Base-by-base conservation (phyloP, 208 protist species). In the Crithidia bombi region DNA sequence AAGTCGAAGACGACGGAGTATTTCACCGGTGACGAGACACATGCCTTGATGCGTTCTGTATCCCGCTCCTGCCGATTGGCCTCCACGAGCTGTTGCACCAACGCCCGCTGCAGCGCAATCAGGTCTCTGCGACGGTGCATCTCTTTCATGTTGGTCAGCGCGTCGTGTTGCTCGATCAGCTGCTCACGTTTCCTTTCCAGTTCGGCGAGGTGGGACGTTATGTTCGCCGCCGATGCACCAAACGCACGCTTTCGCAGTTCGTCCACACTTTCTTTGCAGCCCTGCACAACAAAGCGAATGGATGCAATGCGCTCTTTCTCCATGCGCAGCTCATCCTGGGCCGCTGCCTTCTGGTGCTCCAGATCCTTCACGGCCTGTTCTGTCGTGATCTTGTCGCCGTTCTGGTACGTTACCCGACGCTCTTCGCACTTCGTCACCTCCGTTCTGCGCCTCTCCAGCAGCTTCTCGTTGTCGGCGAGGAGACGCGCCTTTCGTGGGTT, bases 1-100 rank as follows among this genome's bases (percentile, higher is more conserved):
- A 90, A 77, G 69, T 97, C 93, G 62, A 97, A 92, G 44, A 97
- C 87, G n/a, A 96, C 75, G 46, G 73, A 86, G 67, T 89, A 94
- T 61, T 59, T 75, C 35, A 21, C 58, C 23, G 46, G 14, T 1
- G 51, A 32, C 26, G 30, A 26, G 14, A 26, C n/a, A 12, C 58
- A 65, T 11, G 30, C 32, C 9, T 47, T 25, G 21, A 30, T 17
- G n/a, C 32, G 55, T 4, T 21, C 43, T 21, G 21, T 38, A 26
- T 4, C 17, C 9, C 19, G 11, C 7, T 21, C 25, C 26, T 26
- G 39, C 25, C 15, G 1, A 19, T 38, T 14, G 19, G 23, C 3
- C 14, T 46, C 56, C n/a, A 39, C 23, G 25, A 73, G 49, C 55
- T 69, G 19, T 3, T 73, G 49, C 30, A 46, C 19, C 21, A 75